Conservation (phyloP, 768 basidiomycete species). For the Mrakia hoshinonis region DNA sequence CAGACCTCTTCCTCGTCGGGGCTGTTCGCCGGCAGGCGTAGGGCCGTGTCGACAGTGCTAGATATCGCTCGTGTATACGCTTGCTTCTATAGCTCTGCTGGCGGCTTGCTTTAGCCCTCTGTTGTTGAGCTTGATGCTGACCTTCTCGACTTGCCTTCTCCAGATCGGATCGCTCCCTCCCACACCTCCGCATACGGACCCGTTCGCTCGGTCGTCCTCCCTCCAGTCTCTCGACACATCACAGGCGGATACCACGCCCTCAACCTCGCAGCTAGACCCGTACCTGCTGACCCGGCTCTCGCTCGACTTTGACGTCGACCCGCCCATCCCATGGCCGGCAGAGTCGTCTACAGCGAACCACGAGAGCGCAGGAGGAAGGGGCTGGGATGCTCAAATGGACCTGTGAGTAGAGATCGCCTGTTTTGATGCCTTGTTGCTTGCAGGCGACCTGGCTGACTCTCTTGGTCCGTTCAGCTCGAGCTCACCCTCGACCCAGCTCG, state of each 20-base stretch:
- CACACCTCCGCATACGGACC: too few species aligned
- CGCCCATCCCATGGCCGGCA: slow-evolving; percentile 1
- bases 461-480: neutral
- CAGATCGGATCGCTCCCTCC: too few species aligned
- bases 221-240: neutral
- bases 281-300: slow-evolving; percentile 2
- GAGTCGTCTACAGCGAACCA: neutral
- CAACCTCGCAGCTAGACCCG: neutral
- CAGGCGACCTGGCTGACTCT: neutral
- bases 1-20: too few species aligned
- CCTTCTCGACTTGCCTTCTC: too few species aligned
- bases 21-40: too few species aligned
- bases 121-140: too few species aligned
- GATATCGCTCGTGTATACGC: too few species aligned
- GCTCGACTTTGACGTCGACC: slow-evolving; percentile 3
- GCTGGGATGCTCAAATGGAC: neutral
- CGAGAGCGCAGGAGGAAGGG: neutral
- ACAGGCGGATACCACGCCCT: neutral
- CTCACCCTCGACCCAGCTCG: slow-evolving; percentile 1
- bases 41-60: too few species aligned
- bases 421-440: too few species aligned
- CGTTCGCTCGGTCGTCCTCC: neutral
- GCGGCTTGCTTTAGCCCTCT: too few species aligned
- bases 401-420: neutral
- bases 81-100: too few species aligned